Evolutionary conservation across 2,329 filamentous ascomycete species (phyloP), one percentile per base, ranked within the genome.

Genomic region (Magnaporthiopsis incrustans): DNA sequence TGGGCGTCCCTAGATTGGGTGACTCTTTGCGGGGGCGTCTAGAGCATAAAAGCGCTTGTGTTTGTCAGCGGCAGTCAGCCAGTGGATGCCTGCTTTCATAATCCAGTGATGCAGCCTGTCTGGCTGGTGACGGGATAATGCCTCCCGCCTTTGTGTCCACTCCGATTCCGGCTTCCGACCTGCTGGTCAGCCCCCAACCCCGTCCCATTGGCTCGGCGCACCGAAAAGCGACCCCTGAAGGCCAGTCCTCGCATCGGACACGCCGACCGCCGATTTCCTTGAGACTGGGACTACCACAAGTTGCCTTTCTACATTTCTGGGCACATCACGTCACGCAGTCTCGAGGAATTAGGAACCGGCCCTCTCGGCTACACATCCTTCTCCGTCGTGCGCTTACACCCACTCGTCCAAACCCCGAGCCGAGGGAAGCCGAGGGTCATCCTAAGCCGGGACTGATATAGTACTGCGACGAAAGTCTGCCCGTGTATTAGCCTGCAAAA

Each of bases 21-120:
- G n/a, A n/a, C n/a, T 50, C 38, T 50, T n/a, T n/a, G 18, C 44
- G 44, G n/a, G n/a, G n/a, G n/a, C n/a, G n/a, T n/a, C n/a, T n/a
- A n/a, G n/a, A n/a, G n/a, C n/a, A n/a, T n/a, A 30, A 30, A 30
- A 30, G 27, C 27, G 27, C 27, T 30, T 5, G 27, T 30, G 57
- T 58, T 58, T 58, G 57, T 58, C 57, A 58, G 57, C 57, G 57
- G 57, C 26, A 7, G 57, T 58, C 57, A 53, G 44, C 44, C 22
- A 53, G 44, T 53, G 44, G 44, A n/a, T 53, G 22, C 8, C 22
- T 6, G 44, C 44, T 53, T 53, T 53, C 44, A 53, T 53, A 53
- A 53, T 53, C 44, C 44, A 53, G 44, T 4, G 22, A 53, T 35
- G 7, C 15, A 44, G 38, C 38, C 15, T 22, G 38, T 22, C 38